phyloP scores from a whole-genome alignment of 2,329 filamentous ascomycete species.

The Neobulgaria alba region DNA sequence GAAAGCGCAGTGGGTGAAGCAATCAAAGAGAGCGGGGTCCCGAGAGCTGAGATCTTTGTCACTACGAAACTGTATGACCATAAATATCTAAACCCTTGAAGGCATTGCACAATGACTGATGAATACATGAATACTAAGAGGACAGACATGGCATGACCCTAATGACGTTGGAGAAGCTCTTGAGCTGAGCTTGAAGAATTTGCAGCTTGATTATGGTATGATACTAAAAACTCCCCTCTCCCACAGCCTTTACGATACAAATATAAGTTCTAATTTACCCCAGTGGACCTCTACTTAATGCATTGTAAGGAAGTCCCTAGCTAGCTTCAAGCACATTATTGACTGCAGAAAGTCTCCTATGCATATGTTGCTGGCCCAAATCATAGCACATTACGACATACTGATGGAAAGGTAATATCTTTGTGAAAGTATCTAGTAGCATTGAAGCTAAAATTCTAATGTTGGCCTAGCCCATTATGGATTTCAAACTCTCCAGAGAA shows the following conservation, averaged over 20 bases:
- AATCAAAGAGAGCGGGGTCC: constrained; percentile 29
- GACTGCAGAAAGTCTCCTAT: neutral
- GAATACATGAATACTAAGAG: neutral
- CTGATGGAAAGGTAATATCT: constrained; percentile 2
- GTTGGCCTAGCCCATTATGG: constrained; percentile 1
- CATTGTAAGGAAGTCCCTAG: neutral
- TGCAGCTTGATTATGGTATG: constrained; percentile 1
- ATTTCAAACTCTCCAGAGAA: constrained; percentile 1
- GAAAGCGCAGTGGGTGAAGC: constrained; percentile 29
- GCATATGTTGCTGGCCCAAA: constrained; percentile 4
- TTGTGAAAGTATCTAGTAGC: neutral
- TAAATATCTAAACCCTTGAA: no score
- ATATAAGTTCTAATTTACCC: neutral
- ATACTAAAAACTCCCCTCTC: no score
- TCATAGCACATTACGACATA: constrained; percentile 1
- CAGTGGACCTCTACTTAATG: constrained; percentile 4
- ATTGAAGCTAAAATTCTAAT: neutral
- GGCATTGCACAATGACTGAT: no score
- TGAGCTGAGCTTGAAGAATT: neutral
- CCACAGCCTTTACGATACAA: neutral
- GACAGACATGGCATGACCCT: constrained; percentile 3
- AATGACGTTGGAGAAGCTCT: neutral
- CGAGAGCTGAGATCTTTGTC: constrained; percentile 33
- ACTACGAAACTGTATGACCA: neutral
- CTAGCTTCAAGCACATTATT: neutral